These are phyloP conservation scores for Colletotrichum higginsianum DNA, from an alignment of 2,329 filamentous ascomycete genomes.

Conservation along the genomic window DNA sequence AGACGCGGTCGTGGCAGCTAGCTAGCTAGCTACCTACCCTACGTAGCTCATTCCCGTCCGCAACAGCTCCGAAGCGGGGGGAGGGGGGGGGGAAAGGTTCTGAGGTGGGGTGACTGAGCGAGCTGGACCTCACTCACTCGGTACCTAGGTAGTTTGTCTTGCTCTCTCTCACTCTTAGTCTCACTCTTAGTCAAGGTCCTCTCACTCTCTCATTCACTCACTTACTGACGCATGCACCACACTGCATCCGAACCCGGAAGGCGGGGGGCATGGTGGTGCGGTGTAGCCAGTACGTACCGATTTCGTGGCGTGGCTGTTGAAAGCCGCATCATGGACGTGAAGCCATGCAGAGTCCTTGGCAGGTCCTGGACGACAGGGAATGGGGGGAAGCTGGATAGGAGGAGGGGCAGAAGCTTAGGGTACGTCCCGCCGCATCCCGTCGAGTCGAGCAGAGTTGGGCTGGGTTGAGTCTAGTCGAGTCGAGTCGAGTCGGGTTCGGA, in stretches of 20 bases:
- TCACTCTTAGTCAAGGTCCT: no score
- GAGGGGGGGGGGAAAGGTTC: background rate
- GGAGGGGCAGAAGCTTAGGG: background rate
- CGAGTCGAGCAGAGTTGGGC: background rate
- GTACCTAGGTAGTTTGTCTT: no score
- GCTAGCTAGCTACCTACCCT: no score
- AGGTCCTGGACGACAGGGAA: background rate
- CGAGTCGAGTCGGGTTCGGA: background rate
- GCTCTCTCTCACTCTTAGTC: no score
- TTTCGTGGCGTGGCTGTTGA: no score
- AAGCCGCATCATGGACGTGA: slow-evolving; percentile 12
- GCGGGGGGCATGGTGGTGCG: background rate
- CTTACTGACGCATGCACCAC: no score
- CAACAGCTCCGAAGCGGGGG: background rate
- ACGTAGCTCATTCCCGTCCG: background rate
- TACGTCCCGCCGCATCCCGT: background rate
- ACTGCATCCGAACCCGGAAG: background rate
- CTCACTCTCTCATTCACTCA: background rate
- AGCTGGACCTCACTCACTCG: background rate
- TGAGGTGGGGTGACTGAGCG: slow-evolving; percentile 8
- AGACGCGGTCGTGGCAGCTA: slow-evolving; percentile 1
- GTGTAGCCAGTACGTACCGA: slow-evolving; percentile 4
- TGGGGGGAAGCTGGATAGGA: background rate
- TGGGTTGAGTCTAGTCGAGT: background rate
- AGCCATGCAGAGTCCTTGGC: slow-evolving; percentile 13